Conservation (phyloP, 371 early-diverging fungal species). For the Actinomucor elegans region DNA sequence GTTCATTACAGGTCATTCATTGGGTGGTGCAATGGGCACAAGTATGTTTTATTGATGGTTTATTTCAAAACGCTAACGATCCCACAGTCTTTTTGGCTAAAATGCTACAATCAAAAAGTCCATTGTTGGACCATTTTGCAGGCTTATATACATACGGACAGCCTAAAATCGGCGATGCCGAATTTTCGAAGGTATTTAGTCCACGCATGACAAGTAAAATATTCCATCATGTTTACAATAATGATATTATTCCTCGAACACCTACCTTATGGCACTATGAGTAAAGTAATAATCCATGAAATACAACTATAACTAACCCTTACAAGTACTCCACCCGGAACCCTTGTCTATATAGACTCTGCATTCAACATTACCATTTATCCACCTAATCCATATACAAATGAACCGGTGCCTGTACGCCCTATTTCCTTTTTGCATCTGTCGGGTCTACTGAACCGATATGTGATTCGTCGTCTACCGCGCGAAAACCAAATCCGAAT, state of each 20-base stretch:
- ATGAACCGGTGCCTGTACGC: slow-evolving; percentile 57
- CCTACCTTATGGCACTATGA: slow-evolving; percentile 18
- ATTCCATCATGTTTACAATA: slow-evolving; percentile 62
- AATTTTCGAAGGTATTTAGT: slow-evolving; percentile 52
- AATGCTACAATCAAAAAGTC: slow-evolving; percentile 58
- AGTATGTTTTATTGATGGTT: too few relatives aligned
- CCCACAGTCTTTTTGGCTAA: slow-evolving; percentile 61
- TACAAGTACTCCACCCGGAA: slow-evolving; percentile 55
- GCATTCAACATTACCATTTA: slow-evolving; percentile 52
- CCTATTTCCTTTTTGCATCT: slow-evolving; percentile 60
- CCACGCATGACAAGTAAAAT: slow-evolving; percentile 51
- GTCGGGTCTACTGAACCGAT: slow-evolving; percentile 53
- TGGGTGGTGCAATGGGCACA: slow-evolving; percentile 46
- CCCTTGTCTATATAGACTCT: slow-evolving; percentile 60
- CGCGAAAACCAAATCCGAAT: slow-evolving; percentile 53
- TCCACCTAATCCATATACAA: slow-evolving; percentile 58
- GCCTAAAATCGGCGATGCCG: slow-evolving; percentile 58
- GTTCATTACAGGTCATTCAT: slow-evolving; percentile 46
- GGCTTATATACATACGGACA: slow-evolving; percentile 61
- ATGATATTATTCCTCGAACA: slow-evolving; percentile 33
- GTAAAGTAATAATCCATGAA: too few relatives aligned
- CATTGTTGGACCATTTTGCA: slow-evolving; percentile 51
- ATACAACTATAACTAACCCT: not conserved
- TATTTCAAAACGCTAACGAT: too few relatives aligned
- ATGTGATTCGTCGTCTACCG: slow-evolving; percentile 50